Percentiles rank a stretch among this genome's conserved stretches.
These are phyloP conservation scores for Ophiostoma fasciatum DNA, from an alignment of 2,329 filamentous ascomycete genomes.

Conservation along the genomic window DNA sequence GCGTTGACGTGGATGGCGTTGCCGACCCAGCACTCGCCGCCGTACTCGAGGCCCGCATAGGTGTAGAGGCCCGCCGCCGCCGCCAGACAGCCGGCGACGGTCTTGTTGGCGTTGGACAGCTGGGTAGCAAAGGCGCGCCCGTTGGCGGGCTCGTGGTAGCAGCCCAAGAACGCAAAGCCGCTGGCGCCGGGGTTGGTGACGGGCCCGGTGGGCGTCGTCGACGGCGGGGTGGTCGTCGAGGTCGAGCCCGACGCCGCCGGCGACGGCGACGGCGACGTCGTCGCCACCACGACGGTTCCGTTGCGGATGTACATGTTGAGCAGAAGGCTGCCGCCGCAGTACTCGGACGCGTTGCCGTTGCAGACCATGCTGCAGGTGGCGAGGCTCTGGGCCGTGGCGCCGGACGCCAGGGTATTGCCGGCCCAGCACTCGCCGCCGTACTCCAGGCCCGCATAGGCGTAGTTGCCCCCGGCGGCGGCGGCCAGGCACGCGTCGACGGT, in stretches of 20 bases:
- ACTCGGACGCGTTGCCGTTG: conserved; percentile 11
- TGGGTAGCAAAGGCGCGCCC: conserved; percentile 11
- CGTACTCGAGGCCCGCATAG: conserved; percentile 37
- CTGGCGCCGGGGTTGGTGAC: conserved; percentile 20
- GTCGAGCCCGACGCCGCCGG: neutral
- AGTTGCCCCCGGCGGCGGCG: conserved; percentile 10
- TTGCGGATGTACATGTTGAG: conserved; percentile 12
- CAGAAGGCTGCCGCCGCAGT: conserved; percentile 10
- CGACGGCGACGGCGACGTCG: neutral
- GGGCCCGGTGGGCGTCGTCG: conserved; percentile 9
- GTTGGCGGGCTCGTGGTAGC: conserved; percentile 17
- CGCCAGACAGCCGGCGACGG: conserved; percentile 13
- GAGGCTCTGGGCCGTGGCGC: conserved; percentile 8
- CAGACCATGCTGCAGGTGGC: conserved; percentile 18
- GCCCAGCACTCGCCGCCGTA: conserved; percentile 16
- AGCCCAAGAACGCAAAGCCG: conserved; percentile 19
- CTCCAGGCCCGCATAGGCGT: conserved; percentile 19
- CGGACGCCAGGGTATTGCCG: conserved; percentile 4
- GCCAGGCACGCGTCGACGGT: conserved; percentile 14
- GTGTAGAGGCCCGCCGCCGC: conserved; percentile 19
- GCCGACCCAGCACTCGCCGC: conserved; percentile 22
- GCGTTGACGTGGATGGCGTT: conserved; percentile 12
- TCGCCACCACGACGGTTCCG: conserved; percentile 1
- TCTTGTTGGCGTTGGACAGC: conserved; percentile 9
- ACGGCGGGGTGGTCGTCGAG: neutral